These are phyloP conservation scores for Thelonectria olida DNA, from an alignment of 2,329 filamentous ascomycete genomes.

Conservation along the genomic window DNA sequence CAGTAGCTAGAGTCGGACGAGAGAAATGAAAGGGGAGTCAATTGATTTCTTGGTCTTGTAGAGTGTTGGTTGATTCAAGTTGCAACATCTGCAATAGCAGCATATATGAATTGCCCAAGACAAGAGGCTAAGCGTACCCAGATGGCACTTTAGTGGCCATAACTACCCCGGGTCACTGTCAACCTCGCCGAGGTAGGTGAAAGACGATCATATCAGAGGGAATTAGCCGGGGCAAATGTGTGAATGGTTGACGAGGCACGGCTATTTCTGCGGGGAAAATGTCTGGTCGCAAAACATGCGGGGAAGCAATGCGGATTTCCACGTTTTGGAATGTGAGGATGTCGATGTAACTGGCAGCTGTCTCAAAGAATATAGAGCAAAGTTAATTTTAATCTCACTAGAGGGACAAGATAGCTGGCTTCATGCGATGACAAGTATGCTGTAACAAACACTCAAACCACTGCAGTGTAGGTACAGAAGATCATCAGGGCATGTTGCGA, in stretches of 20 bases:
- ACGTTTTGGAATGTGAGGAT: too few species aligned
- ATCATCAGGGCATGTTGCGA: too few species aligned
- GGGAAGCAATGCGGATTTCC: neutral
- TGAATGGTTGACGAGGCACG: neutral
- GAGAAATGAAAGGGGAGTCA: neutral
- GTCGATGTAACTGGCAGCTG: neutral
- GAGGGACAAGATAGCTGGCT: too few species aligned
- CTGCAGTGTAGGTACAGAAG: too few species aligned
- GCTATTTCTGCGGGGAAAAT: neutral
- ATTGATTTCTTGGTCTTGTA: too few species aligned
- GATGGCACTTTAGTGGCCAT: neutral
- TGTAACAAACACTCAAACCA: too few species aligned
- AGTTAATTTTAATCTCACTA: too few species aligned
- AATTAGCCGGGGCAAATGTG: slow-evolving; percentile 18
- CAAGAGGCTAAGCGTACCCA: neutral
- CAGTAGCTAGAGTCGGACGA: too few species aligned
- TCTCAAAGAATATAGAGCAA: too few species aligned
- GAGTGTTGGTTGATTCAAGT: neutral
- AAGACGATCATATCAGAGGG: neutral
- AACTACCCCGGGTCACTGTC: slow-evolving; percentile 5
- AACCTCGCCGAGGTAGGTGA: slow-evolving; percentile 3
- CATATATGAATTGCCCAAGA: neutral
- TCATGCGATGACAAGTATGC: too few species aligned
- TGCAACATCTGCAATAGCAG: neutral
- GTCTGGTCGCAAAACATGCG: neutral